Base-by-base conservation (phyloP, 2,329 filamentous ascomycete genomes). In the Zarea fungicola region DNA sequence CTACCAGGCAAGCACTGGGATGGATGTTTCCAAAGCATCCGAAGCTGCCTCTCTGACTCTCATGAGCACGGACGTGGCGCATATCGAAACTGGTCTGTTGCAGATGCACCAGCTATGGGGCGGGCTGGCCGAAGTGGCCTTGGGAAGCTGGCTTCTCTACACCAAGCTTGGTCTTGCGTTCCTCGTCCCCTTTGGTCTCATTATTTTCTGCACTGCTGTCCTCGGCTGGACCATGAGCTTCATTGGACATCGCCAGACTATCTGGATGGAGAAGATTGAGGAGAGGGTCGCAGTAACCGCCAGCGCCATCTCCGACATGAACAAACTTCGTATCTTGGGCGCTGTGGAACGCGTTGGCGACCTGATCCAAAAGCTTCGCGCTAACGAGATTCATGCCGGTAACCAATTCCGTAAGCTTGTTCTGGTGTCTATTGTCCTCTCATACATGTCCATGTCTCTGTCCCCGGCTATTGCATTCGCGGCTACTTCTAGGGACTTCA, bases 41-140 rank as follows among this genome's bases (percentile, higher is more conserved):
- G 62, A 68, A 39, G 60, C 62, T 1, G 63, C 63, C 1, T 61
- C 64, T 0, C 54, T 69, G 9, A 70, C 67, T 0, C 52, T 70
- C 10, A 70, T 70, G 67, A 70, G 62, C 47, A 62, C 59, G 6
- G 67, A 70, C 47, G 56, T 66, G 5, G 66, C 69, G 43, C 60
- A 62, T 16, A 62, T 69, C 28, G 52, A 60, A 1, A 37, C 52
- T 4, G 67, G 67, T 0, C 56, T 65, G 18, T 43, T 58, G 2
- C 39, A 48, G 4, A 31, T 67, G 1, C 66, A 70, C 47, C 61
- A 67, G 14, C 59, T 63, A 11, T 70, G 67, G 67, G 61, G 64
- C 5, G 62, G 58, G 39, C 29, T 54, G 2, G 51, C 67, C 16
- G 59, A 69, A 42, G 60, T 65, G 0, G 61, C 53, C 1, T 49